Evolutionary conservation across 345 rosid genomes (phyloP).

Genomic region (Pelargonium nanum): DNA sequence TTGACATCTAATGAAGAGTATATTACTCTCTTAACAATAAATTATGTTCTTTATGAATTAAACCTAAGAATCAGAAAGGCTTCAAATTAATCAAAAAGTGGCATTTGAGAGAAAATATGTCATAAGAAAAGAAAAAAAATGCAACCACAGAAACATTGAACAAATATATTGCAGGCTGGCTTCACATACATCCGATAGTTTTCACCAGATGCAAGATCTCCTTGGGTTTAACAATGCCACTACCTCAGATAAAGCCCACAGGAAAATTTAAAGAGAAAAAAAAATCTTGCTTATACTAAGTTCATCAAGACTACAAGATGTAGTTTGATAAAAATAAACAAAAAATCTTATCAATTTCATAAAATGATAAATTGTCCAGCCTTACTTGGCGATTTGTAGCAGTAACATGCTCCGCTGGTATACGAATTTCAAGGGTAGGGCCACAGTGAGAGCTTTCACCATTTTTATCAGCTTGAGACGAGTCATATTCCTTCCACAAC

Average conservation of each 20-base stretch:
- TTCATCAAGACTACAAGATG: not conserved
- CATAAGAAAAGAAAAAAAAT: too few relatives aligned
- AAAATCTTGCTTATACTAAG: not conserved
- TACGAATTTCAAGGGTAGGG: slow-evolving; percentile 91
- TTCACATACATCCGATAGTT: too few relatives aligned
- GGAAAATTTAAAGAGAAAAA: not conserved
- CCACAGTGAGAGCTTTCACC: slow-evolving; percentile 56
- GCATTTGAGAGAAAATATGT: too few relatives aligned
- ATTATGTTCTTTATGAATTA: not conserved
- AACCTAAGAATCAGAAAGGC: not conserved
- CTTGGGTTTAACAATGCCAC: too few relatives aligned
- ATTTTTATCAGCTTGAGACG: slow-evolving; percentile 61
- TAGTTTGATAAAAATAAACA: not conserved
- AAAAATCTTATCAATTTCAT: not conserved
- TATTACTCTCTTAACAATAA: not conserved
- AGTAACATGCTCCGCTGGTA: slow-evolving; percentile 96
- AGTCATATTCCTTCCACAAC: slow-evolving; percentile 79
- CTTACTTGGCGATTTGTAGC: slow-evolving; percentile 99
- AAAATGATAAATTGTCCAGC: not conserved
- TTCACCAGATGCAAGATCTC: too few relatives aligned
- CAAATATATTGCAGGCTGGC: too few relatives aligned
- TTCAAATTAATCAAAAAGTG: too few relatives aligned
- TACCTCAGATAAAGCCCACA: not conserved
- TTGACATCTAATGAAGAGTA: not conserved
- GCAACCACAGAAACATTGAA: too few relatives aligned